Conservation (phyloP, 2,329 filamentous ascomycete species). For the Alternaria brassicae region DNA sequence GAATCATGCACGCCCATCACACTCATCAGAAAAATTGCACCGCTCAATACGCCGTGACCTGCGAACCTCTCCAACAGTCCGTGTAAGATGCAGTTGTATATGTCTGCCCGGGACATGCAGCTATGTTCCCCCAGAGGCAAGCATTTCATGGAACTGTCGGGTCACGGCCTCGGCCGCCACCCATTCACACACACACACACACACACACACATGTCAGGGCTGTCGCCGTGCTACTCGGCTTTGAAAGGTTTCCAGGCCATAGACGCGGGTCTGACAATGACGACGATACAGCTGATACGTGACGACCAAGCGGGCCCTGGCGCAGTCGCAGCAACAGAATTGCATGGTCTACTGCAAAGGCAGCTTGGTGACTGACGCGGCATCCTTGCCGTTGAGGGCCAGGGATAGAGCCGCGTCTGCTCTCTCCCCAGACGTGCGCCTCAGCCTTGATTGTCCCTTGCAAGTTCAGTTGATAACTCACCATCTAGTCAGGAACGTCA, state of each 20-base stretch:
- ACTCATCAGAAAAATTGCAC: constrained; percentile 20
- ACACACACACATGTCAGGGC: not conserved
- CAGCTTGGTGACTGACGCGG: constrained; percentile 19
- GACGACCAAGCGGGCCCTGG: constrained; percentile 19
- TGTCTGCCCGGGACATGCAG: constrained; percentile 14
- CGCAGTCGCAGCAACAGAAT: constrained; percentile 29
- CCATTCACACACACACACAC: not conserved
- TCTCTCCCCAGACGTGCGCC: constrained; percentile 18
- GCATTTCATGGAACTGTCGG: constrained; percentile 3
- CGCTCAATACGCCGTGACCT: constrained; percentile 16
- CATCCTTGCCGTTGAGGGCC: constrained; percentile 22
- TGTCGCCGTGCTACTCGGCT: constrained; percentile 5
- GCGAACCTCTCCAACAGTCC: constrained; percentile 11
- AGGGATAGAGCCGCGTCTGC: constrained; percentile 10
- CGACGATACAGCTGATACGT: constrained; percentile 21
- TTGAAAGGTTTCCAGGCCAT: not conserved
- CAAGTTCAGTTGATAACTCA: constrained; percentile 6
- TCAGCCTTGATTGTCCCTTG: constrained; percentile 9
- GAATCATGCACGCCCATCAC: constrained; percentile 37
- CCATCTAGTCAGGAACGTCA: constrained; percentile 22
- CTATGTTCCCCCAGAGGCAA: not conserved
- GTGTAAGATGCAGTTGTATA: not conserved
- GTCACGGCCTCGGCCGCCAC: not conserved
- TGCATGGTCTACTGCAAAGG: constrained; percentile 19
- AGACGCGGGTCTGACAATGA: constrained; percentile 20